These are phyloP conservation scores for Calonectria honghensis DNA, from an alignment of 2,329 filamentous ascomycete species.

Conservation along the genomic window DNA sequence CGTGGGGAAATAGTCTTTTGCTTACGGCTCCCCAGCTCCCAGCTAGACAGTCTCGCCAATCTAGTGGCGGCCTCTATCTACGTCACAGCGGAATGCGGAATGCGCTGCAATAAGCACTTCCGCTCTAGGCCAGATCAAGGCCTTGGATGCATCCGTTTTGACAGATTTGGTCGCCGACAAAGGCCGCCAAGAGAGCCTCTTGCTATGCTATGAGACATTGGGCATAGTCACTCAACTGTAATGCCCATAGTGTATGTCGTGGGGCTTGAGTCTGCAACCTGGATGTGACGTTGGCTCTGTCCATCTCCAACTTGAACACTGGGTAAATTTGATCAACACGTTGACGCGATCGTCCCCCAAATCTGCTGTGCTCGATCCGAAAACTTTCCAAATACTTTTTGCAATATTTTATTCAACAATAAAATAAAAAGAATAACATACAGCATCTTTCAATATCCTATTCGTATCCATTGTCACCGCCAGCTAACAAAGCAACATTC, in stretches of 20 bases:
- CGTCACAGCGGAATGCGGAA: slow-evolving; percentile 25
- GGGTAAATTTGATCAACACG: not conserved
- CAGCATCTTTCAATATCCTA: not conserved
- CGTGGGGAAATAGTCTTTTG: slow-evolving; percentile 16
- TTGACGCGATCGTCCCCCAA: too few relatives aligned
- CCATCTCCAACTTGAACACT: not conserved
- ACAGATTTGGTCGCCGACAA: slow-evolving; percentile 17
- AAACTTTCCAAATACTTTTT: not conserved
- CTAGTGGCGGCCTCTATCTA: slow-evolving; percentile 21
- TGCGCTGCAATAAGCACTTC: slow-evolving; percentile 30
- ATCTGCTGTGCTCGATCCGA: too few relatives aligned
- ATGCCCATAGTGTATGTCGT: not conserved
- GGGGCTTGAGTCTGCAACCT: not conserved
- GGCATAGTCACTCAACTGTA: not conserved
- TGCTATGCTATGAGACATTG: not conserved
- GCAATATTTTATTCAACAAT: not conserved
- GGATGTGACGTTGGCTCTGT: not conserved
- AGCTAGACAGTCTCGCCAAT: slow-evolving; percentile 32
- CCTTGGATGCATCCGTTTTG: slow-evolving; percentile 17
- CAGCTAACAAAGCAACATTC: not conserved
- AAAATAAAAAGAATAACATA: not conserved
- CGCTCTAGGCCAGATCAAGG: slow-evolving; percentile 7
- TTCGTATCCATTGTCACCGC: not conserved
- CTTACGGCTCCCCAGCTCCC: slow-evolving; percentile 3
- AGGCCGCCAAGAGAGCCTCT: not conserved